These are phyloP conservation scores for Kewa caespitosa DNA, from an alignment of 179 eudicot species.

Conservation along the genomic window DNA sequence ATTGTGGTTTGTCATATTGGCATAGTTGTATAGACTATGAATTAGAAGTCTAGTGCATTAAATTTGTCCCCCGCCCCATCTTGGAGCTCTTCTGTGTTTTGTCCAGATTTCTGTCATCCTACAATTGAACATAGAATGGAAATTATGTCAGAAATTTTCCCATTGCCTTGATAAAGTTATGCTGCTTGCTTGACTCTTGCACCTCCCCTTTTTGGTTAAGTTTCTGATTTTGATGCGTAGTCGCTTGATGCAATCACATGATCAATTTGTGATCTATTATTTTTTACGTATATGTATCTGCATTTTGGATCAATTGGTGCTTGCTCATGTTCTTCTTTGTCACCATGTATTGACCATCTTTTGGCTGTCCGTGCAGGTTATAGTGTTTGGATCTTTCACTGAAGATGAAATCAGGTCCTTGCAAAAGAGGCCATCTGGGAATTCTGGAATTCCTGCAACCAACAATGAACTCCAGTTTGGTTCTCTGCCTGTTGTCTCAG, in stretches of 20 bases:
- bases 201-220: no score
- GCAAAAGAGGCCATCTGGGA: constrained; percentile 42
- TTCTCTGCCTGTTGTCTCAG: constrained; percentile 43
- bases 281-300: neutral
- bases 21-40: neutral
- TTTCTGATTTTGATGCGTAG: no score
- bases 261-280: neutral
- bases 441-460: constrained; percentile 26
- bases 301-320: neutral
- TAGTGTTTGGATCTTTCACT: constrained; percentile 89
- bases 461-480: constrained; percentile 46
- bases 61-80: neutral
- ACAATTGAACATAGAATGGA: no score
- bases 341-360: neutral
- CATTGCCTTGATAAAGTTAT: neutral
- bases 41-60: neutral
- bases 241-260: no score
- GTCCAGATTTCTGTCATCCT: no score
- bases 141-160: no score
- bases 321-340: neutral
- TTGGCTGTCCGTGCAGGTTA: constrained; percentile 42
- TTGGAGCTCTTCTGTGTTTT: neutral
- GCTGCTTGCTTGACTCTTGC: neutral
- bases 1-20: neutral
- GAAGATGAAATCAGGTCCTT: constrained; percentile 74